Base-by-base conservation (phyloP, 2,329 filamentous ascomycete genomes). In the Fusarium humuli region DNA sequence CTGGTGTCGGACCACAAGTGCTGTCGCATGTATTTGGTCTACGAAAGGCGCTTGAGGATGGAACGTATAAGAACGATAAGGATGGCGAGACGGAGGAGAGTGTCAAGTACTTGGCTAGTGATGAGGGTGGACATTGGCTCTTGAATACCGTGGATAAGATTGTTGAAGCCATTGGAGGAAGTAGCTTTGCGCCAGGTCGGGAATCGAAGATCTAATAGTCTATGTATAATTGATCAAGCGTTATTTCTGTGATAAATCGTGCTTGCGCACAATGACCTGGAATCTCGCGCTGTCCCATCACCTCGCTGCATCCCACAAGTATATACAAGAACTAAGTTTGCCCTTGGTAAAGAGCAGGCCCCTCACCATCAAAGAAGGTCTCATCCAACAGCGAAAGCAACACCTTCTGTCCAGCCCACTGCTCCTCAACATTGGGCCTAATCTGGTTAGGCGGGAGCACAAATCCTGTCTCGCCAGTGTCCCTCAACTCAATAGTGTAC, bases 1-100 rank as follows among this genome's bases (percentile, higher is more conserved):
- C 91, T 12, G 93, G 93, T 1, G 93, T 96, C 0, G 93, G 90
- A 0, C 93, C 93, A 2, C 93, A 96, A 83, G 92, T 97, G 14
- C 81, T 92, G 20, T 93, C 90, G 71, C 93, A 97, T 79, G 85
- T 96, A 0, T 95, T 94, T 81, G 93, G 93, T 0, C 77, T 97
- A 79, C 81, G 91, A 62, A 96, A 96, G 82, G 92, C 89, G 1
- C 84, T 91, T 54, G 88, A 92, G 69, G 90, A 94, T 78, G 92
- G 90, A 2, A 83, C 82, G 22, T 85, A 85, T 80, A 73, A 72
- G 70, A 71, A 67, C 12, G 80, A 80, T 34, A 73, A 70, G 25
- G 75, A 78, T 44, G 75, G 72, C 1, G 77, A 78, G 63, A 80
- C 75, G 4, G 77, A 81, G 32, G 78, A 81, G 65, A 73, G 59